These are phyloP conservation scores for Penicilliopsis zonata DNA, from an alignment of 495 filamentous ascomycete species.

Conservation along the genomic window DNA sequence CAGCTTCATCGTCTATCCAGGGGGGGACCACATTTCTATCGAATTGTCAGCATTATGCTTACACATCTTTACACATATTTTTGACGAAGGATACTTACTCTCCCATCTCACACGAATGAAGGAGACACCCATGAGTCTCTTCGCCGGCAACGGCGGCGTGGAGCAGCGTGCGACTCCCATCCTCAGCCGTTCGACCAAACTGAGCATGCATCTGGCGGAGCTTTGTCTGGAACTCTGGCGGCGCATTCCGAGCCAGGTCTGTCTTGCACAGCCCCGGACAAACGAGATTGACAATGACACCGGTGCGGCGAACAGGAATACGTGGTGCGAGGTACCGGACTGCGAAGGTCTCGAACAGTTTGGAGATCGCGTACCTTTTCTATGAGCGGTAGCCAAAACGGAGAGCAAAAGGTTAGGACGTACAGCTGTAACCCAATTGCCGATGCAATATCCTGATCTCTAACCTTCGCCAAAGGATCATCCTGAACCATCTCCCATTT, in stretches of 20 bases:
- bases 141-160: conserved; percentile 20
- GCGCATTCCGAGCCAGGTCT: conserved; percentile 22
- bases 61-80: no score
- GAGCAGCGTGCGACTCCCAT: conserved; percentile 35
- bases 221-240: conserved; percentile 1
- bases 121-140: conserved; percentile 37
- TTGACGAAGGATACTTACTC: no score
- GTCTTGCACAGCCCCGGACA: conserved; percentile 42
- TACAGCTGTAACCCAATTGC: background rate
- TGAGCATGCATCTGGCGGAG: conserved; percentile 12
- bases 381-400: background rate
- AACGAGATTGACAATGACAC: conserved; percentile 40
- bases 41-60: no score
- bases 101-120: conserved; percentile 29
- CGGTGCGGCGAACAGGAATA: conserved; percentile 9
- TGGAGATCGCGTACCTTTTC: conserved; percentile 34
- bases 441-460: conserved; percentile 13
- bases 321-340: conserved; percentile 32
- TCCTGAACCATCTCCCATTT: conserved; percentile 14
- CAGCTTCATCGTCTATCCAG: conserved; percentile 27
- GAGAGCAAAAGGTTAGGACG: background rate
- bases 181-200: conserved; percentile 32
- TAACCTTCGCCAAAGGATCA: conserved; percentile 20
- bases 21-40: conserved; percentile 12
- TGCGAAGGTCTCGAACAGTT: conserved; percentile 38